Conservation (phyloP, 2,329 filamentous ascomycete genomes). For the Xylaria sp. region DNA sequence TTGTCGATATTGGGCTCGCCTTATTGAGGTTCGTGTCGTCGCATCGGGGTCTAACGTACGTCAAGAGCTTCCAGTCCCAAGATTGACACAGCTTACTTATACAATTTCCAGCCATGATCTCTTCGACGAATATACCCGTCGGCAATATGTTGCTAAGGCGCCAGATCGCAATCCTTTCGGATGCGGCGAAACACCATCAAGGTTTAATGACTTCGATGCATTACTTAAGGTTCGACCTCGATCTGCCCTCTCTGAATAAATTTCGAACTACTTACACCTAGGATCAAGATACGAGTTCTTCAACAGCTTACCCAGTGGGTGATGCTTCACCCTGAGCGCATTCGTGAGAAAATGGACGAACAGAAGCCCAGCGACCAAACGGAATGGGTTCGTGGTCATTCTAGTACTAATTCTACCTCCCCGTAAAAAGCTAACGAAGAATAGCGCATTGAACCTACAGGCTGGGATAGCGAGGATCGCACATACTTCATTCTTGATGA, state of each 20-base stretch:
- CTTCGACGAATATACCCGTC: slow-evolving; percentile 92
- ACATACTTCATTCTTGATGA: slow-evolving; percentile 93
- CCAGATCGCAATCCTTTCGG: slow-evolving; percentile 88
- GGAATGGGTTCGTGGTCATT: slow-evolving; percentile 76
- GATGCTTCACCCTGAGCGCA: slow-evolving; percentile 85
- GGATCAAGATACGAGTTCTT: slow-evolving; percentile 73
- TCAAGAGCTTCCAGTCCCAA: slow-evolving; percentile 42
- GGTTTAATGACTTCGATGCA: slow-evolving; percentile 84
- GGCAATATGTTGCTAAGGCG: slow-evolving; percentile 86
- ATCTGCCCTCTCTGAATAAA: background rate
- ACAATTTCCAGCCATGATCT: slow-evolving; percentile 73
- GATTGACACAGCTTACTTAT: slow-evolving; percentile 41
- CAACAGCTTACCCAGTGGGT: slow-evolving; percentile 92
- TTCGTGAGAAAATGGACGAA: slow-evolving; percentile 87
- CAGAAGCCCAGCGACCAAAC: slow-evolving; percentile 83
- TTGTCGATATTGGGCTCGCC: slow-evolving; percentile 85
- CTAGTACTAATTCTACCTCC: slow-evolving; percentile 12
- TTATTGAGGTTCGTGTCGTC: slow-evolving; percentile 94
- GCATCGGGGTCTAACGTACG: slow-evolving; percentile 90
- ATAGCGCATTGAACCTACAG: slow-evolving; percentile 81
- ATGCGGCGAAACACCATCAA: slow-evolving; percentile 74
- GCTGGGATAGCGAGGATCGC: slow-evolving; percentile 89
- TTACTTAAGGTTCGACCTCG: slow-evolving; percentile 74
- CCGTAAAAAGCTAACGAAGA: slow-evolving; percentile 49
- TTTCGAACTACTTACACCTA: slow-evolving; percentile 18